These are phyloP conservation scores for Cucurbita ficifolia DNA, from an alignment of 306 rosid species.

Conservation along the genomic window DNA sequence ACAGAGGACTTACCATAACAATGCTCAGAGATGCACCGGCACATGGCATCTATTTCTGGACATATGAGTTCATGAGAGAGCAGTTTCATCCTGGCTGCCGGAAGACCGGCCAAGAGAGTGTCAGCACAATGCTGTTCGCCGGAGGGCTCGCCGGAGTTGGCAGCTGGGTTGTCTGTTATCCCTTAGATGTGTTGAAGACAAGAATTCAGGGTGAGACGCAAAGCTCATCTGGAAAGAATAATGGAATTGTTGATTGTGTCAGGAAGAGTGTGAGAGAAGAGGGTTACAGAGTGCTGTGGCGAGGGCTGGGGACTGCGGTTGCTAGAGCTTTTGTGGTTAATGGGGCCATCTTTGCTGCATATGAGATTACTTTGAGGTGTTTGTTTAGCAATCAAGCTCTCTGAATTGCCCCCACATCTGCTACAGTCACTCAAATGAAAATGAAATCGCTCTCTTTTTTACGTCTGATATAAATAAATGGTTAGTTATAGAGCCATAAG, in stretches of 20 bases:
- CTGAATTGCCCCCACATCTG: too few relatives aligned
- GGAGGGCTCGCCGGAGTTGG: conserved; percentile 82
- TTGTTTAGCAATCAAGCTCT: background rate
- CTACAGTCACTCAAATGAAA: too few relatives aligned
- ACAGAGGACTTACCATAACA: conserved; percentile 56
- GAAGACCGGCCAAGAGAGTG: conserved; percentile 41
- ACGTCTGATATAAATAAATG: too few relatives aligned
- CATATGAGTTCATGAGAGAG: conserved; percentile 75
- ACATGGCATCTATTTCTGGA: conserved; percentile 66
- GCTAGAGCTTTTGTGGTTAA: conserved; percentile 72
- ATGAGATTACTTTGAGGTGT: conserved; percentile 28
- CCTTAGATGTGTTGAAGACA: conserved; percentile 71
- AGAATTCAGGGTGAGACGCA: conserved; percentile 55
- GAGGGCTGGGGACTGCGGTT: conserved; percentile 75
- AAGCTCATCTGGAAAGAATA: conserved; percentile 24
- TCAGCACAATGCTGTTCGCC: conserved; percentile 51
- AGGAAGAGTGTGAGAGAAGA: conserved; percentile 47
- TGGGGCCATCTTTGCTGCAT: conserved; percentile 68
- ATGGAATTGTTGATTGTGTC: conserved; percentile 57
- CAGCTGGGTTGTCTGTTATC: conserved; percentile 71
- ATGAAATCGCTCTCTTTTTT: too few relatives aligned
- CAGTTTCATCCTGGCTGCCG: conserved; percentile 76
- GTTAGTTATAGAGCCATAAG: too few relatives aligned
- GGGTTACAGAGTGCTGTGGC: conserved; percentile 48
- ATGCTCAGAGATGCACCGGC: conserved; percentile 58